A percentile compares a stretch with the other conserved stretches of the same genome.
These are phyloP conservation scores for Castanea crenata DNA, from an alignment of 306 rosid genomes.

Conservation along the genomic window DNA sequence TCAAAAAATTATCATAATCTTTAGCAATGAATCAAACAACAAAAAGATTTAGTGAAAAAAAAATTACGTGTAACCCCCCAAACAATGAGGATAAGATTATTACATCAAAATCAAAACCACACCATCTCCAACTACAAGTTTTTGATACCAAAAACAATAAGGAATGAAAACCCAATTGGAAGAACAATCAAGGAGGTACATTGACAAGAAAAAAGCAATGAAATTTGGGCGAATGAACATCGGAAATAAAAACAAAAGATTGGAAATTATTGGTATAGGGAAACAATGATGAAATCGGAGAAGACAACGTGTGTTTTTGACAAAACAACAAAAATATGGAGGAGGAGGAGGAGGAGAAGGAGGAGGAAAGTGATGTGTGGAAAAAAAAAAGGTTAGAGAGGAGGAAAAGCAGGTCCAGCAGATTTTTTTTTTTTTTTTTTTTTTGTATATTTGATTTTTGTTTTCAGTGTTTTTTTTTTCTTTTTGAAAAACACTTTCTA, in stretches of 20 bases:
- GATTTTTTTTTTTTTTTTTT: constrained; percentile 9
- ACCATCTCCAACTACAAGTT: neutral
- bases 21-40: constrained; percentile 4
- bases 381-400: neutral
- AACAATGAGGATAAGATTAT: neutral
- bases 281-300: neutral
- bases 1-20: constrained; percentile 1
- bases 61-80: neutral
- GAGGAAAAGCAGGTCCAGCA: constrained; percentile 21
- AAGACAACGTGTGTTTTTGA: neutral
- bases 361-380: constrained; percentile 42
- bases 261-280: neutral
- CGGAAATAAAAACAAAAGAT: neutral
- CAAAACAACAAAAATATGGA: constrained; percentile 11
- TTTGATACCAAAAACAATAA: constrained; percentile 5
- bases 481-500: neutral
- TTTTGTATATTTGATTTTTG: neutral
- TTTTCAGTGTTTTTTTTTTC: neutral
- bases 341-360: constrained; percentile 41
- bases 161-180: constrained; percentile 20
- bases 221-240: neutral
- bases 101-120: neutral
- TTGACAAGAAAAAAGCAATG: constrained; percentile 19
- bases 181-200: constrained; percentile 23
- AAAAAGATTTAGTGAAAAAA: neutral